Evolutionary conservation across 2,329 filamentous ascomycete genomes (phyloP).

Genomic region (Purpureocillium takamizusanense): DNA sequence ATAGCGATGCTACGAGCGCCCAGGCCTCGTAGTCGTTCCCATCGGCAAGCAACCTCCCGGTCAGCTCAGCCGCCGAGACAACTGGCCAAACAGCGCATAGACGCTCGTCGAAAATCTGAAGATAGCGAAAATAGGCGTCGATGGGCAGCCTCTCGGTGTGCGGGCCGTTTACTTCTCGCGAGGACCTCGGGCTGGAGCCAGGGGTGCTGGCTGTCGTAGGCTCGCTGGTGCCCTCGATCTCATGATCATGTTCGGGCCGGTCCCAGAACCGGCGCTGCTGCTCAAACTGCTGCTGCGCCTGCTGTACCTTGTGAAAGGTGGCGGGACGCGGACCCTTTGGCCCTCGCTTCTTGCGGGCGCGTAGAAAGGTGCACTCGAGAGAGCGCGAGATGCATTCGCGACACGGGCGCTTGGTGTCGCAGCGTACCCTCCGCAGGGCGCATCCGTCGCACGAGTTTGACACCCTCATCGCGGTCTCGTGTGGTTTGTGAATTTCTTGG

Average conservation of each 20-base stretch:
- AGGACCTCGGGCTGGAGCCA: too few relatives aligned
- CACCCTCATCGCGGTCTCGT: too few relatives aligned
- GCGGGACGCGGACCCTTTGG: constrained; percentile 4
- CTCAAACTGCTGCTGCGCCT: too few relatives aligned
- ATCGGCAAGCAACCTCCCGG: constrained; percentile 7
- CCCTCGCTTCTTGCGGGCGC: constrained; percentile 5
- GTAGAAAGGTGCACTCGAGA: constrained; percentile 5
- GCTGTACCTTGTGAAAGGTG: not conserved
- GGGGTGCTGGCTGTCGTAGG: too few relatives aligned
- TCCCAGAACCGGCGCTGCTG: too few relatives aligned
- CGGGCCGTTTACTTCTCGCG: too few relatives aligned
- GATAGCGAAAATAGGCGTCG: constrained; percentile 11
- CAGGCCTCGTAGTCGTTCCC: constrained; percentile 12
- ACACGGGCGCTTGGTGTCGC: constrained; percentile 6
- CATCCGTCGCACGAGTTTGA: constrained; percentile 5
- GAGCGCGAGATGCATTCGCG: constrained; percentile 4
- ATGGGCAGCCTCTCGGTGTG: not conserved
- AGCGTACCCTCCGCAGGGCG: constrained; percentile 5
- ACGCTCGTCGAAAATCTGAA: constrained; percentile 11
- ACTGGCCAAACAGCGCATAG: constrained; percentile 15
- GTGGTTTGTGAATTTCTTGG: too few relatives aligned
- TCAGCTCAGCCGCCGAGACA: constrained; percentile 10
- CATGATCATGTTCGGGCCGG: too few relatives aligned
- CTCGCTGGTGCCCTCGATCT: too few relatives aligned
- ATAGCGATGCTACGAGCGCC: constrained; percentile 14